A percentile compares a stretch with the other conserved stretches of the same genome.
Evolutionary conservation across 2,329 filamentous ascomycete species (phyloP).

Genomic region (Didymella exigua): DNA sequence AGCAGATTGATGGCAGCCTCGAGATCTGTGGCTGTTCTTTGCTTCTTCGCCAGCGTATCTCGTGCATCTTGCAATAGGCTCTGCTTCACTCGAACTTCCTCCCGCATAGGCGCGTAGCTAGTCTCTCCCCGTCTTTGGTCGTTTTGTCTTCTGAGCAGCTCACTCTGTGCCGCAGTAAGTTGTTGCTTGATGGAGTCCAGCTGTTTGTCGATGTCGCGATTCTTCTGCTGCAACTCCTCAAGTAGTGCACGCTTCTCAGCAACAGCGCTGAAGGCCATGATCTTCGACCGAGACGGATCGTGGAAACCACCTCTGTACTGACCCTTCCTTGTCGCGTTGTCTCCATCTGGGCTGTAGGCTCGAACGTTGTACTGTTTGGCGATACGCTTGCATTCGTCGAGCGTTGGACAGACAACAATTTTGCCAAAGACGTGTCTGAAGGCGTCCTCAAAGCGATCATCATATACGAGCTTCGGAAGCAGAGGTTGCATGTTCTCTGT

Average conservation of each 20-base stretch:
- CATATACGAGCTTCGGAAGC: slow-evolving; percentile 81
- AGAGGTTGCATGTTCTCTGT: slow-evolving; percentile 87
- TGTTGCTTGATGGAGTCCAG: slow-evolving; percentile 84
- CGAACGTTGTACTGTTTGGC: slow-evolving; percentile 89
- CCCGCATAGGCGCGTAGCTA: slow-evolving; percentile 78
- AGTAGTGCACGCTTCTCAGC: slow-evolving; percentile 76
- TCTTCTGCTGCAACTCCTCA: slow-evolving; percentile 69
- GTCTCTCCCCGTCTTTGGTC: slow-evolving; percentile 77
- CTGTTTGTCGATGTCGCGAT: slow-evolving; percentile 69
- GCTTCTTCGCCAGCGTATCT: slow-evolving; percentile 75
- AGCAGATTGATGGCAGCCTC: slow-evolving; percentile 64
- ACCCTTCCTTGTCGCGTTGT: slow-evolving; percentile 92
- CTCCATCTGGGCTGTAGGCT: slow-evolving; percentile 92
- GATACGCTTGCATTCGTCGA: slow-evolving; percentile 87
- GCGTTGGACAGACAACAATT: slow-evolving; percentile 89
- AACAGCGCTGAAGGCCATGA: slow-evolving; percentile 81
- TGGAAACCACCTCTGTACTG: slow-evolving; percentile 95
- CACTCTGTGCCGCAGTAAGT: slow-evolving; percentile 83
- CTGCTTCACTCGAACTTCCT: slow-evolving; percentile 78
- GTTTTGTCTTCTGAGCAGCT: slow-evolving; percentile 82
- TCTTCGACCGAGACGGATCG: slow-evolving; percentile 80
- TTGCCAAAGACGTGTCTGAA: slow-evolving; percentile 96
- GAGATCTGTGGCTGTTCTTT: slow-evolving; percentile 68
- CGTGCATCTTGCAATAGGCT: slow-evolving; percentile 74
- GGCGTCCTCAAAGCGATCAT: slow-evolving; percentile 77